phyloP scores from a whole-genome alignment of 495 filamentous ascomycete species.

The Corynascus novoguineensis region DNA sequence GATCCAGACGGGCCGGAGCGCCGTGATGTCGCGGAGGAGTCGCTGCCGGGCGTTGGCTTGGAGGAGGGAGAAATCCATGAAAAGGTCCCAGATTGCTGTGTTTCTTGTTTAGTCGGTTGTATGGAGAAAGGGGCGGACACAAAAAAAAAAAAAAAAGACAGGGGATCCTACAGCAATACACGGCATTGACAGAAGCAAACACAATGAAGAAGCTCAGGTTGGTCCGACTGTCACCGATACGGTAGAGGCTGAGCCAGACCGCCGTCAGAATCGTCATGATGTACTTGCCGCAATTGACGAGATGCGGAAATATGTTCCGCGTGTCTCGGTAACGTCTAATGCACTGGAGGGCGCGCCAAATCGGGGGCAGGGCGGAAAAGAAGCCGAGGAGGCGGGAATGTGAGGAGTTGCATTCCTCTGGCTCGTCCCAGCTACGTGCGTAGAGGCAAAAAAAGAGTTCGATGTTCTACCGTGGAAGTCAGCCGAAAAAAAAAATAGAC shows the following conservation, averaged over 20 bases:
- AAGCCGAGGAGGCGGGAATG: conserved; percentile 83
- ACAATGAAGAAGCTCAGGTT: conserved; percentile 66
- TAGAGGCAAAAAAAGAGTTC: conserved; percentile 95
- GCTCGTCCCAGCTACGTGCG: conserved; percentile 63
- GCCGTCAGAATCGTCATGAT: conserved; percentile 76
- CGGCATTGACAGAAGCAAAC: conserved; percentile 69
- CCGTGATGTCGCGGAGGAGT: conserved; percentile 74
- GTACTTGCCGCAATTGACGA: conserved; percentile 92
- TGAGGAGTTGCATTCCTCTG: conserved; percentile 72
- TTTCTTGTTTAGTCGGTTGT: conserved; percentile 1
- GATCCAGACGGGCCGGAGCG: conserved; percentile 65
- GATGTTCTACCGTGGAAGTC: conserved; percentile 57
- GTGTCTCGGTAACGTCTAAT: conserved; percentile 86
- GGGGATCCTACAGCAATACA: conserved; percentile 64
- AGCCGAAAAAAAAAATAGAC: conserved; percentile 5
- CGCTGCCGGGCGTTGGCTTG: conserved; percentile 58
- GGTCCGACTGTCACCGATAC: conserved; percentile 55
- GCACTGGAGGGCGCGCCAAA: conserved; percentile 89
- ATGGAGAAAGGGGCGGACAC: not conserved
- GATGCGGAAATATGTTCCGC: conserved; percentile 79
- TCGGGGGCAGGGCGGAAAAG: conserved; percentile 72
- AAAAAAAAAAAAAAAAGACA: not conserved
- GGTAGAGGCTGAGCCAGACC: conserved; percentile 70
- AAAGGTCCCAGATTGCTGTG: conserved; percentile 86
- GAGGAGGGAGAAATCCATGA: conserved; percentile 89